Base-by-base conservation (phyloP, 2,329 filamentous ascomycete species). In the Trichoderma brevicompactum region DNA sequence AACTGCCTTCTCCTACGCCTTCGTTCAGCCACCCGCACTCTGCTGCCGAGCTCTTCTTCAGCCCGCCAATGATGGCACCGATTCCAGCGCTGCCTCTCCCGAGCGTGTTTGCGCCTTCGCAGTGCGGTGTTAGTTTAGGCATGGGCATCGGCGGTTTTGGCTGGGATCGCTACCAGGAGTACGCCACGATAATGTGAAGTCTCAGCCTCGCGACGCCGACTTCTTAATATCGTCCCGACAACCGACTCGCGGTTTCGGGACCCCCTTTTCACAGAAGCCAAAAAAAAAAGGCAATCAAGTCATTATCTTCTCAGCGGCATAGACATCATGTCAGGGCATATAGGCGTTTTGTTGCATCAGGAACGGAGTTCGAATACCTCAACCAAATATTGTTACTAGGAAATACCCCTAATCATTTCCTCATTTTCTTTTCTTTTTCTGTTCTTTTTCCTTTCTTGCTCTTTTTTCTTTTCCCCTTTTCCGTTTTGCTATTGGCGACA, bases 121-220 rank as follows among this genome's bases (percentile, higher is more conserved):
- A 92, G 76, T 98, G 94, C 79, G 92, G 92, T 72, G 87, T 93
- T 66, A 89, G 89, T 74, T 83, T 89, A 67, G 67, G 70, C 62
- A 71, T 73, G 71, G 68, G 70, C 64, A 70, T 73, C 71, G 72
- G 72, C 28, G 73, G 88, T 69, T 96, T 96, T 76, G 92, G 91
- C 72, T 97, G 92, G 92, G 92, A 92, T 77, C 85, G 90, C 72
- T 92, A 91, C 76, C 90, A 91, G 74, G 92, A 94, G 78, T 96
- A 94, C 77, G 85, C 92, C 71, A 89, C 92, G 69, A 93, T 90
- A 70, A 96, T 96, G 83, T 97, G 91, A 91, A 83, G 86, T 87
- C 23, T 79, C 83, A 87, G 74, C 74, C 79, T 81, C 71, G 78
- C 78, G 74, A 80, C 80, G 71, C 83, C 81, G 69, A 81, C 80